Base-by-base conservation (phyloP, 768 basidiomycete genomes). In the Pleurotus pulmonarius region DNA sequence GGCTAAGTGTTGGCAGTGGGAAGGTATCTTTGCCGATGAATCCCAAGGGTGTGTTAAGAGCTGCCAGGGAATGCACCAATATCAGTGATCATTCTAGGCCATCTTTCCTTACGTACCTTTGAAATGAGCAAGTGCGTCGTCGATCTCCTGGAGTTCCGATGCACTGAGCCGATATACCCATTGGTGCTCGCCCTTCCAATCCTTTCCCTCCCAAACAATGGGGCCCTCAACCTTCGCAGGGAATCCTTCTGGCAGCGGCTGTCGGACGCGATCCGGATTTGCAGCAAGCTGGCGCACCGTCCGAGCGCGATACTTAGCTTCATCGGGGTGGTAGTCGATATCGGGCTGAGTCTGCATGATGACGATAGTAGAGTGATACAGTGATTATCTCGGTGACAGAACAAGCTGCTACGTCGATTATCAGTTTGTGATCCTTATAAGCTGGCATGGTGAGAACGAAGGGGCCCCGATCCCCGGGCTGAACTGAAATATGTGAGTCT, bases 131-230 rank as follows among this genome's bases (percentile, higher is more conserved):
- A 79, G 56, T 13, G 69, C 77, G 48, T 65, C 58, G 22, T 75
- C 67, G 57, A 79, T 75, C 58, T 79, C 76, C 46, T 69, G 57
- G 41, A 76, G 63, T 34, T 79, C 68, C 0, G 41, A 57, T 4
- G 61, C 58, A 46, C 59, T 72, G 29, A 79, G 68, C 15, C 68
- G 61, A 58, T 75, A 74, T 5, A 77, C 74, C 77, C 77, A 79
- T 58, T 77, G 72, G 18, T 70, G 66, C 57, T 77, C 75, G 49
- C 61, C 64, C 43, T 61, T 70, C 72, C 74, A 79, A 59, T 76
- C 74, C 22, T 67, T 71, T 16, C 75, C 76, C 49, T 76, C 71
- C 77, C 77, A 79, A n/a, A 77, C 75, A 38, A 73, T 72, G 2
- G 75, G 77, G 0, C 73, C 71, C 18, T 67, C 61, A 3, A 75